A percentile compares a stretch with the other conserved stretches of the same genome.
phyloP scores from a whole-genome alignment of 208 protist genomes.

The Acanthamoeba healyi region DNA sequence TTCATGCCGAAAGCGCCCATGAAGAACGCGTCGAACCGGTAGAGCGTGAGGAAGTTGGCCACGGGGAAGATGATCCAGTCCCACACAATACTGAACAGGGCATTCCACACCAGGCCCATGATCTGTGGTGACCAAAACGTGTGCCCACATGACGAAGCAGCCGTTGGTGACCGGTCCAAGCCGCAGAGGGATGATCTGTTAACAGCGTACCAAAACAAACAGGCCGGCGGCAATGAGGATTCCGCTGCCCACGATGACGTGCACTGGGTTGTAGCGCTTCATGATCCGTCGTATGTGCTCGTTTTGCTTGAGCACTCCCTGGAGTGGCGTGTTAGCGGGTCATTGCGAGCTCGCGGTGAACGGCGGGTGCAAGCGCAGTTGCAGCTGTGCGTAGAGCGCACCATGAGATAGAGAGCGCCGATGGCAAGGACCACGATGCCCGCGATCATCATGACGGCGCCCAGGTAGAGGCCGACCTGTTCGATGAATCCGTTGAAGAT shows the following conservation, averaged over 20 bases:
- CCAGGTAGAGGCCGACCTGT: conserved; percentile 31
- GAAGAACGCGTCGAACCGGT: conserved; percentile 40
- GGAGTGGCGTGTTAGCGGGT: no score
- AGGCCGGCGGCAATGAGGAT: conserved; percentile 28
- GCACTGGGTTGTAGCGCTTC: conserved; percentile 40
- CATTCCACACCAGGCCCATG: conserved; percentile 31
- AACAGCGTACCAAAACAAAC: not conserved
- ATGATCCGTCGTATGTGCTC: not conserved
- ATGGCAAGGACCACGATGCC: not conserved
- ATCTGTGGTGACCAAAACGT: not conserved
- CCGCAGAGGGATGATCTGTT: no score
- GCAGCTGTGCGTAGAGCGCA: not conserved
- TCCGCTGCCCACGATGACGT: conserved; percentile 21
- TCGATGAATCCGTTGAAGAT: conserved; percentile 50
- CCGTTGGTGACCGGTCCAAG: no score
- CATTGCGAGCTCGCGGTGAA: no score
- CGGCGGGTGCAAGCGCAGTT: no score
- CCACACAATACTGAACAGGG: conserved; percentile 32
- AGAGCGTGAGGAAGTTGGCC: conserved; percentile 47
- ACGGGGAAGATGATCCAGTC: conserved; percentile 71
- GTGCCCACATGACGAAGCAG: not conserved
- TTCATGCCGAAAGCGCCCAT: conserved; percentile 47
- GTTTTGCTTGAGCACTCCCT: conserved; percentile 38
- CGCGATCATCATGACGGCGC: not conserved
- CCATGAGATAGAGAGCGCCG: conserved; percentile 4